Percentiles rank a stretch among this genome's conserved stretches.
phyloP scores from a whole-genome alignment of 306 rosid genomes.

The Herpetospermum pedunculosum region DNA sequence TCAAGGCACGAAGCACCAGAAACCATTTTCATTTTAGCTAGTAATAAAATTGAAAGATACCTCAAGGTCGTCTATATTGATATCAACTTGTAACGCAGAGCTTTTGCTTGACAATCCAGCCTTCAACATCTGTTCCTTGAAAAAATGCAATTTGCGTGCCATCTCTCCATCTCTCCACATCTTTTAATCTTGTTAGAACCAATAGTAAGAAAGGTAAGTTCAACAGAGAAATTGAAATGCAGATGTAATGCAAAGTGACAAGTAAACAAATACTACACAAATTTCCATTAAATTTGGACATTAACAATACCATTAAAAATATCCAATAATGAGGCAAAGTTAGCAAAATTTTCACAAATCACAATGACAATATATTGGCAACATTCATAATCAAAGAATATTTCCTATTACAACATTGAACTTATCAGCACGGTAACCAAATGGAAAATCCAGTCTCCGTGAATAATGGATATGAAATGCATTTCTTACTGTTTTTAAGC shows the following conservation, averaged over 20 bases:
- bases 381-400: background rate
- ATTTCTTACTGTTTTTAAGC: too few species aligned
- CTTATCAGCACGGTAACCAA: background rate
- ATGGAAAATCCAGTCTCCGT: background rate
- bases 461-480: background rate
- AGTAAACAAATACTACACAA: background rate
- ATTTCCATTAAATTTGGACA: background rate
- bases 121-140: conserved; percentile 89
- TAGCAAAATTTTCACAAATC: background rate
- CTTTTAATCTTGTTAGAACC: conserved; percentile 60
- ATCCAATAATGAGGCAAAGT: background rate
- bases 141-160: conserved; percentile 81
- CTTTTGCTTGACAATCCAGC: conserved; percentile 50
- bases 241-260: background rate
- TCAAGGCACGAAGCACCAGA: background rate
- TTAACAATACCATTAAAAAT: background rate
- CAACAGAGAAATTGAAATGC: conserved; percentile 11
- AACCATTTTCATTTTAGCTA: background rate
- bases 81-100: conserved; percentile 26
- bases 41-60: conserved; percentile 21
- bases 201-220: conserved; percentile 1
- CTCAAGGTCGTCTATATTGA: conserved; percentile 74
- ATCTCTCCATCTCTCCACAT: conserved; percentile 93
- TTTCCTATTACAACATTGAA: background rate
- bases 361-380: background rate